phyloP scores from a whole-genome alignment of 73 alveolate species.

The Paramecium pentaurelia region DNA sequence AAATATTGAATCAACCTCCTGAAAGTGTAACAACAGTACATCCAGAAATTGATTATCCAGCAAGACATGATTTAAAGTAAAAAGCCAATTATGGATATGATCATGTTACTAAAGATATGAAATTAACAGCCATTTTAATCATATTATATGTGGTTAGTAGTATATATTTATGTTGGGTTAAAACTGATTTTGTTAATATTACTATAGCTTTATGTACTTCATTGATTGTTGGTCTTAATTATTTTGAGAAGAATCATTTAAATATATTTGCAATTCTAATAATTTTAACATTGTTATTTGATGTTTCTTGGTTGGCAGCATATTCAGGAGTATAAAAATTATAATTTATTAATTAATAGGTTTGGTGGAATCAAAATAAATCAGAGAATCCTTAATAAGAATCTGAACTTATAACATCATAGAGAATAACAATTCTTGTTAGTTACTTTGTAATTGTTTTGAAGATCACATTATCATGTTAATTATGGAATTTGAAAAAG shows the following conservation, averaged over 20 bases:
- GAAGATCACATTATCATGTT: neutral
- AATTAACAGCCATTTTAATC: neutral
- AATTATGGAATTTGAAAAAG: neutral
- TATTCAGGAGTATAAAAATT: neutral
- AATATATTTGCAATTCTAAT: neutral
- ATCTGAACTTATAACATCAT: neutral
- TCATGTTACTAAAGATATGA: neutral
- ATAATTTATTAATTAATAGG: neutral
- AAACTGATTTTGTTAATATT: constrained; percentile 27
- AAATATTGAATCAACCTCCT: neutral
- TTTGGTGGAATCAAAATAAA: neutral
- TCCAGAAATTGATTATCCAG: constrained; percentile 38
- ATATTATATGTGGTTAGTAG: neutral
- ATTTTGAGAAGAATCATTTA: constrained; percentile 3
- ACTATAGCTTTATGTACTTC: neutral
- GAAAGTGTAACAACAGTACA: neutral
- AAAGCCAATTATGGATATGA: constrained; percentile 39
- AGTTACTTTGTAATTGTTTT: neutral
- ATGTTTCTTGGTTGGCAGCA: neutral
- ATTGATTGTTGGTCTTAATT: neutral
- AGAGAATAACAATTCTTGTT: neutral
- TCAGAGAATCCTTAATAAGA: neutral
- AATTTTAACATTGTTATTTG: neutral
- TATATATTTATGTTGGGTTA: neutral
- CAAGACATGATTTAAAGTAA: neutral